phyloP scores from a whole-genome alignment of 176 grass and related monocot genomes.

The Lolium multiflorum region DNA sequence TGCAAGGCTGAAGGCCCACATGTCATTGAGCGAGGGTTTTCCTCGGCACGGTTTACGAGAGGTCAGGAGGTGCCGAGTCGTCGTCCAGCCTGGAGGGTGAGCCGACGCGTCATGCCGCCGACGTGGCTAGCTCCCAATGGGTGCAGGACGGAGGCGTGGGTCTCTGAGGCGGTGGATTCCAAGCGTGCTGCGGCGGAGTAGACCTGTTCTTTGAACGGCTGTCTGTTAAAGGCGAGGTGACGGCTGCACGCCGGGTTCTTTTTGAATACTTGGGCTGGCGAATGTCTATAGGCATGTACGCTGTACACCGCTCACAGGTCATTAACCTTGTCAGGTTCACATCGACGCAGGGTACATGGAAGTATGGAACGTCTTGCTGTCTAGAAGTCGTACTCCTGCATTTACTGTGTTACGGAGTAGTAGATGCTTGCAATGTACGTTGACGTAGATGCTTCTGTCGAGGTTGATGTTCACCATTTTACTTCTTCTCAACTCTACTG shows the following conservation, averaged over 20 bases:
- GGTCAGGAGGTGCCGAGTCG: background rate
- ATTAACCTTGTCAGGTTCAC: background rate
- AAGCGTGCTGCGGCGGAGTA: background rate
- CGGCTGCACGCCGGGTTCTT: background rate
- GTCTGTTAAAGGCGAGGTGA: background rate
- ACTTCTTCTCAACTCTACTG: background rate
- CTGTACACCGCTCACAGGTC: background rate
- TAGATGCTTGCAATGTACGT: constrained; percentile 1
- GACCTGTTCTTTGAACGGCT: constrained; percentile 8
- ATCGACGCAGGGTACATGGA: background rate
- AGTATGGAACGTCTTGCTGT: background rate
- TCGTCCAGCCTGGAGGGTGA: constrained; percentile 49
- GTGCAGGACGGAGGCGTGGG: no score
- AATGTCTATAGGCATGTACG: background rate
- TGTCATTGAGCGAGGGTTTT: background rate
- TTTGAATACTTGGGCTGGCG: background rate
- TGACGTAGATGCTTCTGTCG: background rate
- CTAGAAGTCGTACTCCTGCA: background rate
- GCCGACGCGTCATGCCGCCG: constrained; percentile 34
- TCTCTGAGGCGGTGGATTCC: no score
- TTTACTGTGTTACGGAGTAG: background rate
- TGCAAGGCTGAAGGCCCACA: fast-evolving
- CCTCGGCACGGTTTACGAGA: background rate
- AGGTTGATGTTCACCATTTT: background rate
- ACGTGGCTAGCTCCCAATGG: constrained; percentile 3